Conservation (phyloP, 108 stramenopile genomes). For the Conticribra guillardii region DNA sequence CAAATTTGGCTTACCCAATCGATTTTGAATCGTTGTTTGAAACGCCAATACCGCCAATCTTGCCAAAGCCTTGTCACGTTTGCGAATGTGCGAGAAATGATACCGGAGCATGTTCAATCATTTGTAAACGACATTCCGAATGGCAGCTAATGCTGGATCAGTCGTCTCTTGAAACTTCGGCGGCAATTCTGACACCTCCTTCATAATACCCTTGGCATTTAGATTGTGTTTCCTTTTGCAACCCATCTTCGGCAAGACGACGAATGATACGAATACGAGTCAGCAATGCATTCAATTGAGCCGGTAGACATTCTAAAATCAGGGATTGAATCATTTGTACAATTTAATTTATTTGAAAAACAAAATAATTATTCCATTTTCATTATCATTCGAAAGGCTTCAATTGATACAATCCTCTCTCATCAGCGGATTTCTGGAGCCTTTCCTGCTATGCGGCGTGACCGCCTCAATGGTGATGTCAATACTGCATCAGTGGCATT, state of each 20-base stretch:
- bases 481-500: background rate
- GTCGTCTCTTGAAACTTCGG: slow-evolving; percentile 46
- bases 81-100: no score
- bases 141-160: slow-evolving; percentile 62
- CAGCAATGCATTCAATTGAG: no score
- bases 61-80: no score
- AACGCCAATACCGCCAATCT: no score
- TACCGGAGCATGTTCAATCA: slow-evolving; percentile 64
- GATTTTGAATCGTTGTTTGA: no score
- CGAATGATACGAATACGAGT: slow-evolving; percentile 12
- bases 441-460: background rate
- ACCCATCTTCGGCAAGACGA: background rate
- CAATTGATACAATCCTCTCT: no score
- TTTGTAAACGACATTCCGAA: slow-evolving; percentile 69
- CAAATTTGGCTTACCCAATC: no score
- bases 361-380: no score
- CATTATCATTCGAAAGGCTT: no score
- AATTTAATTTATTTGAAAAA: no score
- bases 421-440: background rate
- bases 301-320: no score
- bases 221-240: slow-evolving; percentile 15
- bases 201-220: slow-evolving; percentile 32
- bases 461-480: background rate
- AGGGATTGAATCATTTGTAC: no score
- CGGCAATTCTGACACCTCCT: slow-evolving; percentile 52